Evolutionary conservation across 1,139 yeast genomes (phyloP).

Genomic region (Yamadazyma siamensis): DNA sequence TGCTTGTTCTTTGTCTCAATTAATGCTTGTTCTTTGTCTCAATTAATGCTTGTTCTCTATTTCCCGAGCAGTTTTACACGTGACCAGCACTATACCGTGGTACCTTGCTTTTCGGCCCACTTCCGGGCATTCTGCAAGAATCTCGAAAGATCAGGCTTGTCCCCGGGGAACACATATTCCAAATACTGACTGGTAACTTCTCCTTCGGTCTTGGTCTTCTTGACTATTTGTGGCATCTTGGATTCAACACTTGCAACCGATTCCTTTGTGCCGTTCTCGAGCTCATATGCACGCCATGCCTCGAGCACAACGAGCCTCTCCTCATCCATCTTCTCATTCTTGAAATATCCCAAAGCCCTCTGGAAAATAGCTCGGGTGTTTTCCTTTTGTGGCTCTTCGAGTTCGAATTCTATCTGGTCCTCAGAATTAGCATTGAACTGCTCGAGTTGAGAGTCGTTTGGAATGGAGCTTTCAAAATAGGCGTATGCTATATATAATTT

Average conservation of each 20-base stretch:
- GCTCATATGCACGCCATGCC: slow-evolving; percentile 66
- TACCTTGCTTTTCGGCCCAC: no score
- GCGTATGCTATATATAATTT: slow-evolving; percentile 68
- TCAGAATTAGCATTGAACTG: slow-evolving; percentile 37
- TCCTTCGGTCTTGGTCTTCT: slow-evolving; percentile 39
- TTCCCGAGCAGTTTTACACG: no score
- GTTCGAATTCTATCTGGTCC: slow-evolving; percentile 49
- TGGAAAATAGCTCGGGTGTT: slow-evolving; percentile 57
- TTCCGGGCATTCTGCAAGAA: slow-evolving; percentile 63
- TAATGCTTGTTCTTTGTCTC: no score
- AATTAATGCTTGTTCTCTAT: no score
- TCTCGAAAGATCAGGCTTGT: slow-evolving; percentile 43
- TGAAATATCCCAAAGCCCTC: slow-evolving; percentile 48
- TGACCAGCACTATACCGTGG: no score
- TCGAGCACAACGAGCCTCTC: slow-evolving; percentile 56
- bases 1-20: no score
- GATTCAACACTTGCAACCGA: slow-evolving; percentile 32
- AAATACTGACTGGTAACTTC: slow-evolving; percentile 54
- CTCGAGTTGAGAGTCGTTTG: slow-evolving; percentile 50
- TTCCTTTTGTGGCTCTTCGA: slow-evolving; percentile 49
- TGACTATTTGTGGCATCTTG: slow-evolving; percentile 58
- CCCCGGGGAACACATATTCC: slow-evolving; percentile 71
- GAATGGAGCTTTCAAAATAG: slow-evolving; percentile 66
- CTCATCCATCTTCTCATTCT: slow-evolving; percentile 29
- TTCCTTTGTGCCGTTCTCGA: slow-evolving; percentile 52